Conservation (phyloP, 768 basidiomycete species). For the Ramaria sp. region DNA sequence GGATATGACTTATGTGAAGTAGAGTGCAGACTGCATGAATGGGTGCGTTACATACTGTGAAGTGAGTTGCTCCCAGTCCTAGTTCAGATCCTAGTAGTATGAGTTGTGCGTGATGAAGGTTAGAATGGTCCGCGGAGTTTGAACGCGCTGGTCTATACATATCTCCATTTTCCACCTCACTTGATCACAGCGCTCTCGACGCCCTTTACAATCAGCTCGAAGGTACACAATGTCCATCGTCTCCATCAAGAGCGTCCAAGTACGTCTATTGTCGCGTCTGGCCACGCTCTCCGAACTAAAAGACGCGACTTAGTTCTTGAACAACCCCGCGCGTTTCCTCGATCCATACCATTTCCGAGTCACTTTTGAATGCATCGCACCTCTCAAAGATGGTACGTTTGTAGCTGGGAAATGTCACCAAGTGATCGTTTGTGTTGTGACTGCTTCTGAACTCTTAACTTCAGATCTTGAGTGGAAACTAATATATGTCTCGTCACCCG, state of each 20-base stretch:
- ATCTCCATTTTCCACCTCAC: too few relatives aligned
- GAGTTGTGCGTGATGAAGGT: too few relatives aligned
- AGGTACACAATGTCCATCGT: slow-evolving; percentile 4
- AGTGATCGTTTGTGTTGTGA: not conserved
- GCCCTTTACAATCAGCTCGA: too few relatives aligned
- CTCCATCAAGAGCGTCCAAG: slow-evolving; percentile 6
- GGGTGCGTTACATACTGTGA: too few relatives aligned
- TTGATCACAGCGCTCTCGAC: too few relatives aligned
- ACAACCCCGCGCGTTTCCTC: slow-evolving; percentile 86
- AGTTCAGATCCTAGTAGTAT: too few relatives aligned
- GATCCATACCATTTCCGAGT: slow-evolving; percentile 90
- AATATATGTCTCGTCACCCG: slow-evolving; percentile 93
- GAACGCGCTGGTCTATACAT: too few relatives aligned
- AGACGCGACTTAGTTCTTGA: slow-evolving; percentile 47
- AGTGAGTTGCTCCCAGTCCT: too few relatives aligned
- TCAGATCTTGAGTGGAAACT: slow-evolving; percentile 96
- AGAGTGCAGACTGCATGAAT: too few relatives aligned
- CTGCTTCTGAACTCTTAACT: not conserved
- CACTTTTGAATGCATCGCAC: slow-evolving; percentile 93
- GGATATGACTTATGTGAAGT: too few relatives aligned
- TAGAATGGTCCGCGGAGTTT: too few relatives aligned
- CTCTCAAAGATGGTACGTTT: slow-evolving; percentile 70
- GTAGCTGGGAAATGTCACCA: not conserved
- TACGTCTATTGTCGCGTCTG: not conserved
- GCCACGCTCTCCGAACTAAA: not conserved